phyloP scores from a whole-genome alignment of 2,329 filamentous ascomycete species.

The Monosporascus ibericus region DNA sequence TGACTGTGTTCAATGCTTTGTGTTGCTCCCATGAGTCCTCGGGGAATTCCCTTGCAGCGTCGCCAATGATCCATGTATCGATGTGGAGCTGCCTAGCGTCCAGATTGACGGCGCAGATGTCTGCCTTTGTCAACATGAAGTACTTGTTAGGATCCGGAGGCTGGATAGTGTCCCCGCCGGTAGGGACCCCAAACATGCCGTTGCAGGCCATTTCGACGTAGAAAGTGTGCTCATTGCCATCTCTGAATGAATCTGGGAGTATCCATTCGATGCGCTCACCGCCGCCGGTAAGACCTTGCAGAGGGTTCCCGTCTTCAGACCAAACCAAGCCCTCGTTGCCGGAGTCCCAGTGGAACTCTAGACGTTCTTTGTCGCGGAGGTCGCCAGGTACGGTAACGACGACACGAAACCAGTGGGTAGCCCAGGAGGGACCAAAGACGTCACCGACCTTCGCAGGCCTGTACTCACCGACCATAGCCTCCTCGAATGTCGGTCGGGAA shows the following conservation, averaged over 20 bases:
- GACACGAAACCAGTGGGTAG: slow-evolving; percentile 95
- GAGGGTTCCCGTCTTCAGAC: slow-evolving; percentile 79
- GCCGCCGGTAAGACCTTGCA: slow-evolving; percentile 87
- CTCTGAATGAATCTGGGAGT: slow-evolving; percentile 71
- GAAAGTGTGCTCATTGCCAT: slow-evolving; percentile 80
- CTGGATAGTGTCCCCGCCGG: slow-evolving; percentile 78
- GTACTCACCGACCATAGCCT: slow-evolving; percentile 72
- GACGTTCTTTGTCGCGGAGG: slow-evolving; percentile 66
- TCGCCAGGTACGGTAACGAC: slow-evolving; percentile 69
- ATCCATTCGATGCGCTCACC: slow-evolving; percentile 90
- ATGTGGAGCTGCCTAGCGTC: slow-evolving; percentile 77
- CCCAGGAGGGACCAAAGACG: slow-evolving; percentile 89
- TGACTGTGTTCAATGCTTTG: slow-evolving; percentile 75
- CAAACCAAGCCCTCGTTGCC: slow-evolving; percentile 94
- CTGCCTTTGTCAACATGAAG: slow-evolving; percentile 69
- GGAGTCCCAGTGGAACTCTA: slow-evolving; percentile 97
- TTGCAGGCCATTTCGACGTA: slow-evolving; percentile 99
- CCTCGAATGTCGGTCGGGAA: slow-evolving; percentile 76
- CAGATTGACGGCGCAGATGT: slow-evolving; percentile 84
- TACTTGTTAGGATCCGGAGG: slow-evolving; percentile 81
- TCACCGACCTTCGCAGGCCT: slow-evolving; percentile 67
- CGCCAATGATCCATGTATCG: slow-evolving; percentile 93
- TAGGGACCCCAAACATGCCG: slow-evolving; percentile 92
- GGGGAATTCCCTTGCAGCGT: slow-evolving; percentile 88
- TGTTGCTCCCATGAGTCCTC: slow-evolving; percentile 84